These are phyloP conservation scores for Talaromyces ruber DNA, from an alignment of 495 filamentous ascomycete genomes.

Conservation along the genomic window DNA sequence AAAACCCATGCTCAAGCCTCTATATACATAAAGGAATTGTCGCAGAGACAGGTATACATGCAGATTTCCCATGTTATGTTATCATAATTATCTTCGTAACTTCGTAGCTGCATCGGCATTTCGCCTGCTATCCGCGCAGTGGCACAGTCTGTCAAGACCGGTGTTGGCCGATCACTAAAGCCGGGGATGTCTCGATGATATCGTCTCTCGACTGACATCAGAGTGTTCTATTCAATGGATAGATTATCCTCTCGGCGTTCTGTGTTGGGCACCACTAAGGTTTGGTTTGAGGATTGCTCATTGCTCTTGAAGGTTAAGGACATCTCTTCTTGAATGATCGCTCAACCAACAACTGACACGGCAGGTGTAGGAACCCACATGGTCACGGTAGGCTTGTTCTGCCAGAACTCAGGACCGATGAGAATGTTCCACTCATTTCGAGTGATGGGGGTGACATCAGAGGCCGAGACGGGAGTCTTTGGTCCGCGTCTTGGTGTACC, in stretches of 20 bases:
- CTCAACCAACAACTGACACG: conserved; percentile 14
- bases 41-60: background rate
- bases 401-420: conserved; percentile 21
- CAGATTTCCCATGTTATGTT: background rate
- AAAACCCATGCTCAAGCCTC: background rate
- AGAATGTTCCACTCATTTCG: conserved; percentile 40
- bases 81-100: background rate
- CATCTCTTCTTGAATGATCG: background rate
- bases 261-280: background rate
- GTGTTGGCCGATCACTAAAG: background rate
- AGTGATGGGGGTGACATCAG: conserved; percentile 39
- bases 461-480: conserved; percentile 36
- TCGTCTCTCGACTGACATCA: background rate
- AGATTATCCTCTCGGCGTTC: background rate
- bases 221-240: background rate
- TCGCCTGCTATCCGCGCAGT: background rate
- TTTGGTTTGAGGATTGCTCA: background rate
- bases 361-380: conserved; percentile 37
- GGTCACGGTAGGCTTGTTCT: conserved; percentile 27
- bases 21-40: conserved; percentile 1
- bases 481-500: conserved; percentile 23
- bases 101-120: background rate
- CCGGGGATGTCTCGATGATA: background rate
- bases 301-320: background rate
- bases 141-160: background rate